Evolutionary conservation across 768 basidiomycete species (phyloP).

Genomic region (Amanita jacksonii): DNA sequence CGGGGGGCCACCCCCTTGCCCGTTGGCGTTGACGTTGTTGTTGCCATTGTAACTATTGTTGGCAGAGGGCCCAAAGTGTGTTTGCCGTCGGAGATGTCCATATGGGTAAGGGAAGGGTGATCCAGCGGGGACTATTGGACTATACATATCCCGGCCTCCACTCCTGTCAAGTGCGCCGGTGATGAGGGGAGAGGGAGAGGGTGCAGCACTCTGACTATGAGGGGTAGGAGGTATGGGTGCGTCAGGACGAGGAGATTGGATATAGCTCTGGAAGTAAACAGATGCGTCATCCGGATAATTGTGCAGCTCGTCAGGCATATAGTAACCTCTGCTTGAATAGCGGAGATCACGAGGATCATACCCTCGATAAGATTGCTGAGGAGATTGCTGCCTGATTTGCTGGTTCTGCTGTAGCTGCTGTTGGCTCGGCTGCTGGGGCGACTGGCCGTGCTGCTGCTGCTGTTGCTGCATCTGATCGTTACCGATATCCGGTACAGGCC

Average conservation of each 20-base stretch:
- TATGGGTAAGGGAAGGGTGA: constrained; percentile 79
- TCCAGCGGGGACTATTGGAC: constrained; percentile 48
- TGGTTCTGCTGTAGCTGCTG: constrained; percentile 8
- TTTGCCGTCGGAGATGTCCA: constrained; percentile 55
- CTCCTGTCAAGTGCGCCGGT: constrained; percentile 35
- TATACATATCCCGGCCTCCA: constrained; percentile 29
- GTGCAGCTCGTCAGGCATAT: constrained; percentile 45
- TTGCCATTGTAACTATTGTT: no score
- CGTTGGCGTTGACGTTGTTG: background rate
- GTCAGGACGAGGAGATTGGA: constrained; percentile 53
- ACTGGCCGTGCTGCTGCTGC: constrained; percentile 13
- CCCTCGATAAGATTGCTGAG: constrained; percentile 8
- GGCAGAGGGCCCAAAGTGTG: constrained; percentile 26
- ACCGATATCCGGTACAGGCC: constrained; percentile 12
- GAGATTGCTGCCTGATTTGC: constrained; percentile 5
- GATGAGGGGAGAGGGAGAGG: constrained; percentile 60
- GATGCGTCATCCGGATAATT: constrained; percentile 51
- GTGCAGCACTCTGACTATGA: constrained; percentile 63
- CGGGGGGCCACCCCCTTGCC: constrained; percentile 24
- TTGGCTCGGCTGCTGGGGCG: constrained; percentile 4
- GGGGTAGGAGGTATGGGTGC: constrained; percentile 78
- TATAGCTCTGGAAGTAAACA: constrained; percentile 49
- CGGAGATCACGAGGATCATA: constrained; percentile 14
- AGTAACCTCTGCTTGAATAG: constrained; percentile 23
- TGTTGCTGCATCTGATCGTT: constrained; percentile 13